Evolutionary conservation across 441 rosid species (phyloP), one percentile per base, ranked within the genome.

Genomic region (Flueggea neowawraea): DNA sequence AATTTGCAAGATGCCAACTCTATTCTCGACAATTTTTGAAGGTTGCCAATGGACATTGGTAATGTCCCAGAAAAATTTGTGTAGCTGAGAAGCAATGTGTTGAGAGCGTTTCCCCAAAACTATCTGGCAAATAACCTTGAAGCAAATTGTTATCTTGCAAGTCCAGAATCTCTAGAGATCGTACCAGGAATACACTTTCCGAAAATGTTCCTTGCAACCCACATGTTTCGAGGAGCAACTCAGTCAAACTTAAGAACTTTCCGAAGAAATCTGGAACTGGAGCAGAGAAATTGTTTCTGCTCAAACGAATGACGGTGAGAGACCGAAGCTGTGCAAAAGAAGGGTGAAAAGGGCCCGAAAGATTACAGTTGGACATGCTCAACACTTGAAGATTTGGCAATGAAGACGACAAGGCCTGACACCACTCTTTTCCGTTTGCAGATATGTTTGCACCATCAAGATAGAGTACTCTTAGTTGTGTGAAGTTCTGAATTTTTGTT

Each of bases 391-490:
- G 73, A 1, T 73, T 66, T 0, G 57, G 73, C 22, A 73, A 52
- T 0, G 63, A 75, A 7, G 78, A 66, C 5, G 85, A 78, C 11
- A 83, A 11, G 2, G 78, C 74, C 0, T 39, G 61, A 53, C 80
- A 67, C 87, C 65, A 78, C 12, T 78, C 77, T 14, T 2, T 39
- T 7, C 78, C 73, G 0, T 10, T 7, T 0, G 72, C 64, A 0
- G 82, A 72, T 39, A 83, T 28, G 17, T 59, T 57, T 3, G 74
- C 71, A 6, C 80, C 79, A 6, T 80, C 80, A 22, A 83, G 80
- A 51, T 50, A 15, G 1, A 83, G 43, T 53, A 54, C 65, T 15
- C 6, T 64, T 5, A 83, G 57, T 63, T 49, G 50, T 0, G 5
- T 12, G 9, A 84, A 75, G 36, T 71, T 77, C 55, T 7, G 47